Percentiles rank a stretch among this genome's conserved stretches.
Conservation (phyloP, 345 rosid genomes). For the Syzygium oleosum region DNA sequence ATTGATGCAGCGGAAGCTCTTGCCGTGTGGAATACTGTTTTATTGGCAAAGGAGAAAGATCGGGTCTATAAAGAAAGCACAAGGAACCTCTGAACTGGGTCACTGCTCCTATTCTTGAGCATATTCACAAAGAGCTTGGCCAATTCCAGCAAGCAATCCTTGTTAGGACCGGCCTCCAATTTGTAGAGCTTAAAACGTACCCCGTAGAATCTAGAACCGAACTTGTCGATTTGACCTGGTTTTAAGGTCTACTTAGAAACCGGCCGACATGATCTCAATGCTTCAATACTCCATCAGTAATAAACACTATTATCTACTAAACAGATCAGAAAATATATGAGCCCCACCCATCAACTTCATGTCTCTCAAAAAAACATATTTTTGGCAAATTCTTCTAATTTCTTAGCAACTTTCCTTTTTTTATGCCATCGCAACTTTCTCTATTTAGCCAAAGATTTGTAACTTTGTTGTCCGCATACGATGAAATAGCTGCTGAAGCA, state of each 20-base stretch:
- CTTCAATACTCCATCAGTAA: not conserved
- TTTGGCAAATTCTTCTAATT: not conserved
- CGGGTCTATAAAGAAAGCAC: no score
- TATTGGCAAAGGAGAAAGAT: no score
- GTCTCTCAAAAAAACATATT: not conserved
- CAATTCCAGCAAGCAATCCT: no score
- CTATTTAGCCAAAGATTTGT: not conserved
- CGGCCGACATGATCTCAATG: not conserved
- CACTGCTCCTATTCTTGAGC: no score
- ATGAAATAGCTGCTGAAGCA: not conserved
- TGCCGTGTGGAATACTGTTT: no score
- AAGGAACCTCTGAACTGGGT: no score
- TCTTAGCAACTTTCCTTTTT: not conserved
- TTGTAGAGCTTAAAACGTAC: not conserved
- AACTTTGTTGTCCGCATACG: not conserved
- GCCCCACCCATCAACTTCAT: not conserved
- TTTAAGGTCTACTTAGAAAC: not conserved
- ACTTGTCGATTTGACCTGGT: fast-evolving
- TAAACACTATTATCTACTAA: not conserved
- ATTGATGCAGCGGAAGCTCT: no score
- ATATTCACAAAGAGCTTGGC: no score
- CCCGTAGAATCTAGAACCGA: not conserved
- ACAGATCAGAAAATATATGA: not conserved
- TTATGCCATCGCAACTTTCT: not conserved
- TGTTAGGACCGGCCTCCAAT: not conserved